Percentiles rank a stretch among this genome's conserved stretches.
Conservation (phyloP, 2,329 filamentous ascomycete genomes). For the Pleoardoris graminearum region DNA sequence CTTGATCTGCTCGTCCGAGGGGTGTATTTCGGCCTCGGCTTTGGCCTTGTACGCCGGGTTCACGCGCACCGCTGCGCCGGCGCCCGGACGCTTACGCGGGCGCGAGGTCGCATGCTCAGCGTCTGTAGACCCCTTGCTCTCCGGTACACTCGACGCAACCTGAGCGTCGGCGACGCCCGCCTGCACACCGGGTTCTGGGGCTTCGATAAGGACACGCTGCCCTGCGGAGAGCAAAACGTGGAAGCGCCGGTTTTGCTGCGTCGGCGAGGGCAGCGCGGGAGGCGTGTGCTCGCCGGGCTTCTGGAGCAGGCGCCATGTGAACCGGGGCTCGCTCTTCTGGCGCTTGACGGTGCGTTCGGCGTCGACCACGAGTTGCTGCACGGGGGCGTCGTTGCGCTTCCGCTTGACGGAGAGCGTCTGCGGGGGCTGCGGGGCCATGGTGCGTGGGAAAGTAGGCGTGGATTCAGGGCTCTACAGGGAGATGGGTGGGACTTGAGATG, state of each 20-base stretch:
- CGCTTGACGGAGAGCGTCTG: constrained; percentile 54
- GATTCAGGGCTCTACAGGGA: no score
- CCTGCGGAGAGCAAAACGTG: constrained; percentile 5
- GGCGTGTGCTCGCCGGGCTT: constrained; percentile 23
- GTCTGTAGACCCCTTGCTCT: constrained; percentile 8
- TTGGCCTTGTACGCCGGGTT: constrained; percentile 6
- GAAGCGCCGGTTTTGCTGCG: constrained; percentile 5
- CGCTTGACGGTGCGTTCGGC: constrained; percentile 22
- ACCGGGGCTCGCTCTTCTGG: constrained; percentile 22
- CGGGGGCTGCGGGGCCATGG: constrained; percentile 29
- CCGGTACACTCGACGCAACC: background rate
- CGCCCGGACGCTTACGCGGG: constrained; percentile 35
- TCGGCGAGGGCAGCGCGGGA: constrained; percentile 1
- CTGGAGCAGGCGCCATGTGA: constrained; percentile 28
- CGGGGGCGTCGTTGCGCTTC: constrained; percentile 59
- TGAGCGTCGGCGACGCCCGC: background rate
- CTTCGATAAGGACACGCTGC: constrained; percentile 12
- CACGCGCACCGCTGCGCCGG: constrained; percentile 22
- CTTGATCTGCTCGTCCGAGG: constrained; percentile 33
- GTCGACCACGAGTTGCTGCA: constrained; percentile 53
- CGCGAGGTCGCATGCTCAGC: constrained; percentile 18
- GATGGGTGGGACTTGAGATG: background rate
- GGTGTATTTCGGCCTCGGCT: constrained; percentile 16
- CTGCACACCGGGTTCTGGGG: background rate
- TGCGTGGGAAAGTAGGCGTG: background rate